Base-by-base conservation (phyloP, 257 asterid genomes). In the Echites panduratus region DNA sequence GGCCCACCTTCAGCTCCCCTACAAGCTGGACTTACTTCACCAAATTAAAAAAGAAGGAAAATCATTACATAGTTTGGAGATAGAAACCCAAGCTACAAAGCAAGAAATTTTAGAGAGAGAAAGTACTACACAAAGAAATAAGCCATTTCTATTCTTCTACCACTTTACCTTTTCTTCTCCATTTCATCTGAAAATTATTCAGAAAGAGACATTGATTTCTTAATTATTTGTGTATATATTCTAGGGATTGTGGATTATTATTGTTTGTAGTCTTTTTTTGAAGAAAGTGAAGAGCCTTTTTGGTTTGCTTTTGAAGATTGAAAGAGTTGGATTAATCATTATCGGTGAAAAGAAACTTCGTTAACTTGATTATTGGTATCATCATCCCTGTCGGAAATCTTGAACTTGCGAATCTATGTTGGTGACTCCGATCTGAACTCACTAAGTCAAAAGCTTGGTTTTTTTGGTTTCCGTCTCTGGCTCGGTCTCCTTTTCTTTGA, bases 381-480 rank as follows among this genome's bases (percentile, higher is more conserved):
- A 48, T 81, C 77, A 47, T 45, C 78, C 57, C 68, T 71, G 73
- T 70, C 77, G 80, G n/a, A 76, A 58, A 40, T 73, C 69, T 50
- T 24, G 80, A 63, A 70, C 79, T 3, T 73, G 57, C 20, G 73
- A 68, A 67, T 76, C 80, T 58, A 78, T 53, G 78, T 73, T 79
- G 75, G 77, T 53, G 27, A 53, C 73, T 76, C 87, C 93, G 97
- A 89, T 90, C 96, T 83, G 91, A 44, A 81, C 84, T 83, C 85
- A 43, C 77, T 58, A 83, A 77, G 84, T 84, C 87, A 45, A 79
- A 32, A 81, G 89, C 77, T 79, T 76, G 63, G 70, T 17, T 12
- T 54, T n/a, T 58, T 63, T 35, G 47, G 48, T 35, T 38, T 32
- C 49, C 52, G 17, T 49, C 38, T 4, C 14, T 50, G 24, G 49